Percentiles rank a stretch among this genome's conserved stretches.
Conservation (phyloP, 148 eudicot species). For the Selenicereus undatus region DNA sequence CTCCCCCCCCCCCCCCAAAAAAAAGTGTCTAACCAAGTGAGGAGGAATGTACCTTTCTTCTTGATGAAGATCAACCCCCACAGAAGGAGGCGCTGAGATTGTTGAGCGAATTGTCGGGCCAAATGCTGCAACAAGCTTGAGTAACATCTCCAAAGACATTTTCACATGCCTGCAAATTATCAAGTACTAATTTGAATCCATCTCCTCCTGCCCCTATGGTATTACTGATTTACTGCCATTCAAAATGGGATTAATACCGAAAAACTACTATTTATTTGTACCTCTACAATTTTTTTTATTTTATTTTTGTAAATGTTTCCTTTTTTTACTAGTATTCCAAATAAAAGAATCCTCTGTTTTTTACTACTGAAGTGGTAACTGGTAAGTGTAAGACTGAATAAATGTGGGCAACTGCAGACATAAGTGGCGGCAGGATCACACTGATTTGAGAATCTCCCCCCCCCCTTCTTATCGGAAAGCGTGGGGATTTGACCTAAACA, state of each 20-base stretch:
- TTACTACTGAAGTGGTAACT: neutral
- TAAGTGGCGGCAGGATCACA: neutral
- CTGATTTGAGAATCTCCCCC: neutral
- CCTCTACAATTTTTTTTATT: neutral
- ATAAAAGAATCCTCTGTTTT: neutral
- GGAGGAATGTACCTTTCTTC: slow-evolving; percentile 65
- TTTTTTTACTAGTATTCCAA: neutral
- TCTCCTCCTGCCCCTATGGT: neutral
- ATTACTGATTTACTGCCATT: neutral
- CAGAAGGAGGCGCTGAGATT: slow-evolving; percentile 67
- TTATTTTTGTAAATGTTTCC: neutral
- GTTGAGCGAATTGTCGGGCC: slow-evolving; percentile 68
- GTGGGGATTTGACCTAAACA: neutral
- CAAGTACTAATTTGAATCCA: neutral
- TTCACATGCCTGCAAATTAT: slow-evolving; percentile 65
- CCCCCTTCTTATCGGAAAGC: neutral
- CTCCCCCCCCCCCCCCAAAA: neutral
- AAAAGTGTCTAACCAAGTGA: neutral
- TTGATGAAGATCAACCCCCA: slow-evolving; percentile 85
- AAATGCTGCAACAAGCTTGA: slow-evolving; percentile 84
- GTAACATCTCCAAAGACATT: slow-evolving; percentile 78
- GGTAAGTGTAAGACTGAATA: neutral
- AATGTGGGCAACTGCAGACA: neutral
- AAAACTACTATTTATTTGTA: neutral
- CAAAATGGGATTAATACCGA: neutral